Conservation (phyloP, 208 protist genomes). For the Balamuthia mandrillaris region DNA sequence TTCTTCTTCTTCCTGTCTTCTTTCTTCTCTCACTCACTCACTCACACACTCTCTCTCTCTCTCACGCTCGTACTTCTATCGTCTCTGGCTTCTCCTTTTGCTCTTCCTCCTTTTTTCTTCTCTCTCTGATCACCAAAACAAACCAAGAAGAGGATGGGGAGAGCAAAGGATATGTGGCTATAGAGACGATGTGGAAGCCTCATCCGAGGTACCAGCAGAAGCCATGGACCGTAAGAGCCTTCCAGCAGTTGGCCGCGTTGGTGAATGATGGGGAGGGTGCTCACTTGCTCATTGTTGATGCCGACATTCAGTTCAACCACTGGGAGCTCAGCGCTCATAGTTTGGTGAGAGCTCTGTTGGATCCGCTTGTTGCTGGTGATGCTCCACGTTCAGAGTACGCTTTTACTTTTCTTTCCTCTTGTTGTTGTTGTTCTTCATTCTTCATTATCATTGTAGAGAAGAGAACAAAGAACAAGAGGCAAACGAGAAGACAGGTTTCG, state of each 20-base stretch:
- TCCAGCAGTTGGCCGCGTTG: neutral
- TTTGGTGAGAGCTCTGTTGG: neutral
- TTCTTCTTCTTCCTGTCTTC: too few species aligned
- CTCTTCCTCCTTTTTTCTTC: too few species aligned
- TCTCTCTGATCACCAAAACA: too few species aligned
- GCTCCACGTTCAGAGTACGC: neutral
- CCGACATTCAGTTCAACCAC: constrained; percentile 36
- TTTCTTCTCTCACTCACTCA: too few species aligned
- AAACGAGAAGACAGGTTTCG: too few species aligned
- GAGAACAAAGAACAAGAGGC: neutral
- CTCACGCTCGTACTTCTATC: too few species aligned
- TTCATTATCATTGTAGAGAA: neutral
- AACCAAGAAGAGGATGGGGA: too few species aligned
- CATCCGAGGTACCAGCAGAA: constrained; percentile 17
- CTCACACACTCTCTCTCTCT: too few species aligned
- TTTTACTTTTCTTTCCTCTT: neutral
- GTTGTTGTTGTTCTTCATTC: neutral
- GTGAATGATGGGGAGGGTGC: neutral
- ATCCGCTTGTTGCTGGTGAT: neutral
- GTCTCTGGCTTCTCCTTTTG: too few species aligned
- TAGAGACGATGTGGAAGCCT: constrained; percentile 36
- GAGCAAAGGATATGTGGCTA: neutral
- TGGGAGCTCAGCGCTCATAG: constrained; percentile 31
- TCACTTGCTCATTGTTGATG: constrained; percentile 9
- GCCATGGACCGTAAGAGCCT: neutral